Percentiles rank a stretch among this genome's conserved stretches.
Conservation (phyloP, 164 flowering plant genomes). For the Euptelea pleiosperma region DNA sequence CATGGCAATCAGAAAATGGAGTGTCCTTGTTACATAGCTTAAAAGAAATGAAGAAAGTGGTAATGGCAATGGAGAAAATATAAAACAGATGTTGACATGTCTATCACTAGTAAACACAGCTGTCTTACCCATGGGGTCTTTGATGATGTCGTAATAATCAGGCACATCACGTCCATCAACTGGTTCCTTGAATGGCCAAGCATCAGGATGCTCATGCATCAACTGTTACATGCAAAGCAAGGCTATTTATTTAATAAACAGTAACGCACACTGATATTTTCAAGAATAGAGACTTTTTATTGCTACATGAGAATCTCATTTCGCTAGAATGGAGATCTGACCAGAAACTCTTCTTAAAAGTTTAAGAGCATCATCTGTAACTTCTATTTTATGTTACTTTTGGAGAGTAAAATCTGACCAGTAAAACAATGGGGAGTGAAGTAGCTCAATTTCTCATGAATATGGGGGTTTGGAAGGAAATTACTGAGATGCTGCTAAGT, state of each 20-base stretch:
- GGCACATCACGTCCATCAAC: constrained; percentile 95
- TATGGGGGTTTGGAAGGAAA: no score
- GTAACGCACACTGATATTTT: no score
- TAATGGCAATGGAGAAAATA: not conserved
- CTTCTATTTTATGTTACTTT: no score
- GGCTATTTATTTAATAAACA: not conserved
- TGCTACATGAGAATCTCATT: not conserved
- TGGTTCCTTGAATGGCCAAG: constrained; percentile 98
- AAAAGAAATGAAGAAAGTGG: not conserved
- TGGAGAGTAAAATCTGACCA: no score
- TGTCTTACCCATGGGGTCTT: constrained; percentile 89
- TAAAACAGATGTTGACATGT: not conserved
- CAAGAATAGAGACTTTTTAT: not conserved
- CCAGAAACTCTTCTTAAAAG: not conserved
- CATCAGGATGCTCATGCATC: constrained; percentile 88
- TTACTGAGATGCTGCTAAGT: no score
- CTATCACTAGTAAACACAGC: not conserved
- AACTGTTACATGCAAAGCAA: constrained; percentile 40
- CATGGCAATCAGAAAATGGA: no score
- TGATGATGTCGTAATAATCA: constrained; percentile 88
- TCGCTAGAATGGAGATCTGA: not conserved
- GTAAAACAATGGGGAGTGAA: no score
- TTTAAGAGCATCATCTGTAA: not conserved
- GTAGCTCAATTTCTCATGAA: no score
- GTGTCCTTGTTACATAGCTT: no score